Base-by-base conservation (phyloP, 257 asterid species). In the Solanum chmielewskii region DNA sequence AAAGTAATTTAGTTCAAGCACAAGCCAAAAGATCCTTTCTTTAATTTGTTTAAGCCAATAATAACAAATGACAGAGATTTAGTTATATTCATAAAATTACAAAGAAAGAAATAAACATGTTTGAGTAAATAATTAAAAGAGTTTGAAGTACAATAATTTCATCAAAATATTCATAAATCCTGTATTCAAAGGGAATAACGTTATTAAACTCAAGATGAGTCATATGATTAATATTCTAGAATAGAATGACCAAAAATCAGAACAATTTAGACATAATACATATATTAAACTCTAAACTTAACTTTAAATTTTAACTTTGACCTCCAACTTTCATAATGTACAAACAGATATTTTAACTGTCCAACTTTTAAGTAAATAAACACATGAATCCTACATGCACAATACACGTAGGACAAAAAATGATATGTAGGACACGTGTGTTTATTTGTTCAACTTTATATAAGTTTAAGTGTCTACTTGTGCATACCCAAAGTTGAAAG, bases 401-500 rank as follows among this genome's bases (percentile, higher is more conserved):
- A 33, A 33, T 33, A 33, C 5, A 33, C 35, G 5, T 33, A 33
- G 5, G 35, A 33, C 0, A 33, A 0, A 33, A 33, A 33, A 33
- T 33, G 35, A 33, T 0, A 33, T 33, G 35, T 33, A 33, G 1
- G 5, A 33, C 5, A 3, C 35, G 5, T 33, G 35, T 33, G 5
- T 33, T 33, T 33, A 33, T 33, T 33, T 33, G 35, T 1, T 33
- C 1, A 33, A 33, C 35, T 33, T 33, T 33, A 33, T 33, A 33
- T 1, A 33, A 33, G 5, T 33, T 33, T 33, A 33, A 33, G 35
- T 33, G 35, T 4, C 5, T 33, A 33, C 35, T 33, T 33, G 1
- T 33, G 35, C 5, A 33, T 0, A 33, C 5, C 0, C 35, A 33
- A 33, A 33, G 5, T 33, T 33, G 0, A 33, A 33, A 0, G 1